Evolutionary conservation across 164 flowering plant species (phyloP).

Genomic region (Tinospora cordifolia): DNA sequence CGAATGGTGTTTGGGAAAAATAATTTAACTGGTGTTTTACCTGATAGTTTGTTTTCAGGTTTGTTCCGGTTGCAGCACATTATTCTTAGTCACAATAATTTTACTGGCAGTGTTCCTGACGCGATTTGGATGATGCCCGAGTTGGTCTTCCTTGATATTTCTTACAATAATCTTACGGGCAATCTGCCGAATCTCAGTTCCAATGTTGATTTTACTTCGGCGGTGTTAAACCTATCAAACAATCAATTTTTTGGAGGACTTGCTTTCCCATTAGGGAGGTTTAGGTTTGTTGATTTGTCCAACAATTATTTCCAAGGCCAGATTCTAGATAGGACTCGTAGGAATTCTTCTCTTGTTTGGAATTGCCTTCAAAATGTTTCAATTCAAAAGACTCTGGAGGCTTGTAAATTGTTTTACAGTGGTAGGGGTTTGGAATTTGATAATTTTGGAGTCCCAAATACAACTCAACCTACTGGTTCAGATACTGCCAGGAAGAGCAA

Average conservation of each 20-base stretch:
- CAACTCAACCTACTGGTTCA: constrained; percentile 18
- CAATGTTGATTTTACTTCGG: constrained; percentile 19
- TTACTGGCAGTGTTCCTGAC: constrained; percentile 43
- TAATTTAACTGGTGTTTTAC: constrained; percentile 35
- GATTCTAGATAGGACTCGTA: constrained; percentile 27
- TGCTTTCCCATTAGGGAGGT: constrained; percentile 22
- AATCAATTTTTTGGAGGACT: constrained; percentile 60
- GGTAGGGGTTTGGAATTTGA: constrained; percentile 49
- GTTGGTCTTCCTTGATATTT: constrained; percentile 47
- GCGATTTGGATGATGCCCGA: constrained; percentile 36
- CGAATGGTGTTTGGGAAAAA: constrained; percentile 32
- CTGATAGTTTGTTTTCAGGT: constrained; percentile 33
- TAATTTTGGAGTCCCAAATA: constrained; percentile 50
- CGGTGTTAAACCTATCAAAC: constrained; percentile 47
- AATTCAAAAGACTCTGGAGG: constrained; percentile 46
- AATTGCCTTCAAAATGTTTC: constrained; percentile 64
- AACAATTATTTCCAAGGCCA: constrained; percentile 61
- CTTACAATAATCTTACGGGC: constrained; percentile 59
- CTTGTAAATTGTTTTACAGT: constrained; percentile 57
- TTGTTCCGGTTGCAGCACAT: constrained; percentile 33
- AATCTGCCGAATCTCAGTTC: constrained; percentile 25
- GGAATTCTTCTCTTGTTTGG: constrained; percentile 33
- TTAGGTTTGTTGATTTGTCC: constrained; percentile 44
- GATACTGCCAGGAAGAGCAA: constrained; percentile 25
- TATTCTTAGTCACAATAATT: constrained; percentile 33